A percentile compares a stretch with the other conserved stretches of the same genome.
These are phyloP conservation scores for Dendrostoma leiphaemia DNA, from an alignment of 2,329 filamentous ascomycete species.

Conservation along the genomic window DNA sequence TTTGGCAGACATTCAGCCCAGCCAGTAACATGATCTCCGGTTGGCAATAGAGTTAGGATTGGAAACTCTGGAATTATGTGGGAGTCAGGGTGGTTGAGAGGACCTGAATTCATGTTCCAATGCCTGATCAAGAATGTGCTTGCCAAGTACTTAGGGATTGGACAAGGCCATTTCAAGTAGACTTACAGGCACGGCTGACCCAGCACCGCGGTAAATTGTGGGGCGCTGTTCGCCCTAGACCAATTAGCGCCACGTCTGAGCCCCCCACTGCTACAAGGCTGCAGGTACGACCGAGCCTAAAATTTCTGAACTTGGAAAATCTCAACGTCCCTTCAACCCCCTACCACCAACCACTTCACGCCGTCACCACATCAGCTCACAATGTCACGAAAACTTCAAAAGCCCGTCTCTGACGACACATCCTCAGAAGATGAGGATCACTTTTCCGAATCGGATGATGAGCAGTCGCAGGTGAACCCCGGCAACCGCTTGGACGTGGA, in stretches of 20 bases:
- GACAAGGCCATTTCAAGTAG: neutral
- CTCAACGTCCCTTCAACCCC: neutral
- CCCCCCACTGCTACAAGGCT: conserved; percentile 15
- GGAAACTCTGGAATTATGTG: no score
- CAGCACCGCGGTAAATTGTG: neutral
- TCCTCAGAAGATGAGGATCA: conserved; percentile 27
- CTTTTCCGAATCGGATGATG: conserved; percentile 10
- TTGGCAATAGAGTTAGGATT: no score
- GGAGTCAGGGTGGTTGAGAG: no score
- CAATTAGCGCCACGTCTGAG: neutral
- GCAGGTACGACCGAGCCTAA: conserved; percentile 7
- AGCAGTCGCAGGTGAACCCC: conserved; percentile 23
- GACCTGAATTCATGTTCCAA: no score
- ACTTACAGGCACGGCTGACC: conserved; percentile 5
- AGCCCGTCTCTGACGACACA: conserved; percentile 22
- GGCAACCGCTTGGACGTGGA: conserved; percentile 29
- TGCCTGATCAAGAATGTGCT: no score
- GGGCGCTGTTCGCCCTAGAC: neutral
- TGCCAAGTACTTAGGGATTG: no score
- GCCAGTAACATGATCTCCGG: no score
- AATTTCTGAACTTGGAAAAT: conserved; percentile 13
- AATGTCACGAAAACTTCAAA: conserved; percentile 18
- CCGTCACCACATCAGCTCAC: neutral
- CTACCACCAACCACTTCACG: neutral
- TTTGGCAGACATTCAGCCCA: no score